Evolutionary conservation across 345 rosid species (phyloP).

Genomic region (Lumnitzera littorea): DNA sequence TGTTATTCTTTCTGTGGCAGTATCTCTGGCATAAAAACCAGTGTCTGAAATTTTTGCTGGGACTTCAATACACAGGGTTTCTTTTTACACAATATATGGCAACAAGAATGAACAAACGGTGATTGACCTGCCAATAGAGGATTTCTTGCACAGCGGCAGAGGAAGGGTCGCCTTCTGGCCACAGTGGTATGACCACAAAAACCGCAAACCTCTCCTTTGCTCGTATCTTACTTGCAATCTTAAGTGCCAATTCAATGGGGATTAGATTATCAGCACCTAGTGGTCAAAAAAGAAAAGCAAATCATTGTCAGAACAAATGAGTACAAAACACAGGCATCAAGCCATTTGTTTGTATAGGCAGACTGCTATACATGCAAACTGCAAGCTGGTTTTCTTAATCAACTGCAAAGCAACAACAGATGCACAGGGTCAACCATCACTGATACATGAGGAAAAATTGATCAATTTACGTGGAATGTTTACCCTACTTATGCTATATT

Average conservation of each 20-base stretch:
- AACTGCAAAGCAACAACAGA: no score
- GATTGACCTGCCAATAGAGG: slow-evolving; percentile 83
- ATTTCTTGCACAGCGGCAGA: slow-evolving; percentile 72
- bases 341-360: no score
- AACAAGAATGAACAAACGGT: not conserved
- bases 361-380: no score
- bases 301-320: not conserved
- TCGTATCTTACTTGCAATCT: slow-evolving; percentile 64
- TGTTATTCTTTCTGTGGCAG: no score
- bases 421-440: no score
- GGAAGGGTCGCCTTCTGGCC: slow-evolving; percentile 84
- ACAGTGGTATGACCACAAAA: slow-evolving; percentile 75
- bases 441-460: no score
- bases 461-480: no score
- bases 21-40: no score
- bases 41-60: no score
- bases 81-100: not conserved
- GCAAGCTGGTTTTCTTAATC: no score
- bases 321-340: not conserved
- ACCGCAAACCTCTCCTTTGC: slow-evolving; percentile 75
- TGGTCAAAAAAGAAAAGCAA: slow-evolving; percentile 3
- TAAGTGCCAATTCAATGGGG: slow-evolving; percentile 85
- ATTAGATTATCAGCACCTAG: slow-evolving; percentile 83
- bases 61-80: no score
- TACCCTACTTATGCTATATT: no score